phyloP scores from a whole-genome alignment of 805 yeast species.

The Wickerhamiella hasegawae region DNA sequence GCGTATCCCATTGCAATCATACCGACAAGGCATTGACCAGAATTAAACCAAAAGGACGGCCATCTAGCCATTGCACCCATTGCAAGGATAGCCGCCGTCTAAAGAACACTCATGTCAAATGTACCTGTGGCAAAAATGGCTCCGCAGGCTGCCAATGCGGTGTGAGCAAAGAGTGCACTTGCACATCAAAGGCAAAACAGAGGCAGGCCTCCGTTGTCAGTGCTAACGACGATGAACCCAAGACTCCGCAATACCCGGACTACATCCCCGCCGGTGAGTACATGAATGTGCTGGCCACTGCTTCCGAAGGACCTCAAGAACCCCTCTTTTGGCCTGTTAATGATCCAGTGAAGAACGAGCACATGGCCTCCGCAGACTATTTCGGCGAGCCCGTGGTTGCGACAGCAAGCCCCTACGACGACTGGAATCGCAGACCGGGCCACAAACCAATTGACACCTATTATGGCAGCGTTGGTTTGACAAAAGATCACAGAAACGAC shows the following conservation, averaged over 20 bases:
- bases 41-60: conserved; percentile 95
- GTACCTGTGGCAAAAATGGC: conserved; percentile 18
- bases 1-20: conserved; percentile 89
- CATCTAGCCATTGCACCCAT: conserved; percentile 79
- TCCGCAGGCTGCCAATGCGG: conserved; percentile 3
- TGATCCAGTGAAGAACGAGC: too few relatives aligned
- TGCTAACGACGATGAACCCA: neutral
- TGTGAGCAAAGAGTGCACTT: conserved; percentile 2
- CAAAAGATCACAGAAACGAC: neutral
- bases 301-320: too few relatives aligned
- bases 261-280: neutral
- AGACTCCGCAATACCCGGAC: neutral
- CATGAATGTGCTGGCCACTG: neutral
- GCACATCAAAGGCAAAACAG: conserved; percentile 5
- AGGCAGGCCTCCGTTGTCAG: neutral
- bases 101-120: conserved; percentile 16
- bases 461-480: neutral
- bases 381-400: too few relatives aligned
- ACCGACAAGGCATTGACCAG: conserved; percentile 77
- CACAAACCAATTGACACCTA: too few relatives aligned
- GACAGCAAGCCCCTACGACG: too few relatives aligned
- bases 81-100: conserved; percentile 30
- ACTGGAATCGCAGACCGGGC: too few relatives aligned
- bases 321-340: too few relatives aligned
- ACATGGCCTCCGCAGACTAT: too few relatives aligned